A percentile compares a stretch with the other conserved stretches of the same genome.
Evolutionary conservation across 2,329 filamentous ascomycete species (phyloP).

Genomic region (Stemphylium beticola): DNA sequence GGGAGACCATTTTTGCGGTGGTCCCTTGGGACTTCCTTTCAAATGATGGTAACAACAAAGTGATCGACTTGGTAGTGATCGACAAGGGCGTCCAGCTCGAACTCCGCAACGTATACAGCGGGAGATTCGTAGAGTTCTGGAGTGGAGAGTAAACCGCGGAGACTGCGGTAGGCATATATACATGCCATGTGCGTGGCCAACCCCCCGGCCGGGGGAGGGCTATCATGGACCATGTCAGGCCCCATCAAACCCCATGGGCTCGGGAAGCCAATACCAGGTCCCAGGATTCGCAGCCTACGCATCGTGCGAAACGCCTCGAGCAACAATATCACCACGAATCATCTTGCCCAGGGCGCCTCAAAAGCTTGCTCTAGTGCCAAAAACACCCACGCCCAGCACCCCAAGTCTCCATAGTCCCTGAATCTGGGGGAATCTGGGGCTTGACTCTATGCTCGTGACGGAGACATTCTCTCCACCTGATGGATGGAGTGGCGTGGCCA

Average conservation of each 20-base stretch:
- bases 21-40: neutral
- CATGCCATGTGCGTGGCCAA: slow-evolving; percentile 22
- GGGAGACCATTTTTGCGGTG: slow-evolving; percentile 40
- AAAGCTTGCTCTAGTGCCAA: slow-evolving; percentile 29
- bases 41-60: neutral
- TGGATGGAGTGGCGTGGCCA: slow-evolving; percentile 14
- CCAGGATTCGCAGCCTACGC: slow-evolving; percentile 15
- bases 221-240: slow-evolving; percentile 11
- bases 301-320: slow-evolving; percentile 7
- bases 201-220: slow-evolving; percentile 5
- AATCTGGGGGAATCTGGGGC: slow-evolving; percentile 34
- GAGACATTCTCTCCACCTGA: slow-evolving; percentile 19
- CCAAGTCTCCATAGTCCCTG: slow-evolving; percentile 5
- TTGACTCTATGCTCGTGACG: slow-evolving; percentile 23
- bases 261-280: slow-evolving; percentile 27
- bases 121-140: slow-evolving; percentile 18
- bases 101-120: slow-evolving; percentile 26
- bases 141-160: slow-evolving; percentile 13
- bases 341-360: slow-evolving; percentile 25
- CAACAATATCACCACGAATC: slow-evolving; percentile 41
- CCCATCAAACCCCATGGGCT: slow-evolving; percentile 31
- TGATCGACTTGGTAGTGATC: neutral
- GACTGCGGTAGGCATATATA: slow-evolving; percentile 25
- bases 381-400: slow-evolving; percentile 5
- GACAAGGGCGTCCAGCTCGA: slow-evolving; percentile 11